These are phyloP conservation scores for Tetraselmis striata DNA, from an alignment of 139 green algal species.

Conservation along the genomic window DNA sequence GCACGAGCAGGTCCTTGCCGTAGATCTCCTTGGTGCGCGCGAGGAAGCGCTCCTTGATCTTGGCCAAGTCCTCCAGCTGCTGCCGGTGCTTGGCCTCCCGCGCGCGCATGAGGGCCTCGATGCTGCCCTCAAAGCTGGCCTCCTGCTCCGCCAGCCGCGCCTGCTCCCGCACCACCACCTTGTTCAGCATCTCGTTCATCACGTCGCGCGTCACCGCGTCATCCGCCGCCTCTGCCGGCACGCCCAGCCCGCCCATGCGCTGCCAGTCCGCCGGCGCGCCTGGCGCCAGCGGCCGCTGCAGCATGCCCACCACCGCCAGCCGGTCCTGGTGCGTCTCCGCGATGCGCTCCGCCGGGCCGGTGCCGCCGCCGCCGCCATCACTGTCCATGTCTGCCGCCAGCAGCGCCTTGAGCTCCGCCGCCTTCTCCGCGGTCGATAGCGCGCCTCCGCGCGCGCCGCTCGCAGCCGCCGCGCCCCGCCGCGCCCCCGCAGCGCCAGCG, in stretches of 20 bases:
- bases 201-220: not conserved
- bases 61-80: slow-evolving; percentile 10
- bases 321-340: too few species aligned
- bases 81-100: slow-evolving; percentile 10
- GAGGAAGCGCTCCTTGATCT: slow-evolving; percentile 13
- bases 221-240: too few species aligned
- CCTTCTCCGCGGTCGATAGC: not conserved
- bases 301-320: too few species aligned
- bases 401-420: not conserved
- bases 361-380: too few species aligned
- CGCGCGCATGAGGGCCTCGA: slow-evolving; percentile 1
- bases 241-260: too few species aligned
- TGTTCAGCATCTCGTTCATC: not conserved
- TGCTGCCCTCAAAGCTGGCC: slow-evolving; percentile 3
- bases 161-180: not conserved
- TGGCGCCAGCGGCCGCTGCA: too few species aligned
- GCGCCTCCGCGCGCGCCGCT: not conserved
- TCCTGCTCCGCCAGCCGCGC: slow-evolving; percentile 1
- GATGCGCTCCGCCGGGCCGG: too few species aligned
- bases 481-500: too few species aligned
- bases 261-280: too few species aligned
- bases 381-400: not conserved
- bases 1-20: not conserved
- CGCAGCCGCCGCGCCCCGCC: too few species aligned
- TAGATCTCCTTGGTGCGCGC: slow-evolving; percentile 7